phyloP scores from a whole-genome alignment of 192 early-diverging fungal genomes.

The Coemansia sp. region DNA sequence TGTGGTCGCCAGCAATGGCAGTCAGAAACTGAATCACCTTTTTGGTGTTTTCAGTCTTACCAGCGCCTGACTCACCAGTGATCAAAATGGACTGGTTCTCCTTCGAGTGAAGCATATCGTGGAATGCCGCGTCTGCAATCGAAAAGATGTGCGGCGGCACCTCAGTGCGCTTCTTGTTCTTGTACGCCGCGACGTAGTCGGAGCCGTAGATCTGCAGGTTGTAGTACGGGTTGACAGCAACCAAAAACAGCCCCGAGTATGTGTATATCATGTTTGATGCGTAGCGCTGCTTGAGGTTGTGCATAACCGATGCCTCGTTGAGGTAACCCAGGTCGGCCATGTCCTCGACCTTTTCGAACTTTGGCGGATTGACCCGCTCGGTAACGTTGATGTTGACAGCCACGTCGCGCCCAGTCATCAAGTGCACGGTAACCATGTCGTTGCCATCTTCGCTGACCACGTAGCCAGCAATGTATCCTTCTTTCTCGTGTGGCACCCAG shows the following conservation, averaged over 20 bases:
- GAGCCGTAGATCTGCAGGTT: slow-evolving; percentile 86
- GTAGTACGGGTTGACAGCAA: slow-evolving; percentile 97
- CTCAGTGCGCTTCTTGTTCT: slow-evolving; percentile 69
- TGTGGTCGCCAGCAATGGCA: slow-evolving; percentile 73
- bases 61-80: slow-evolving; percentile 99
- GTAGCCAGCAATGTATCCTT: slow-evolving; percentile 86
- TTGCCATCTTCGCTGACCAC: slow-evolving; percentile 69
- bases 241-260: slow-evolving; percentile 98
- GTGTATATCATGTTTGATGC: slow-evolving; percentile 93
- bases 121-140: slow-evolving; percentile 88
- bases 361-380: slow-evolving; percentile 98
- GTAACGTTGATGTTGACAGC: slow-evolving; percentile 76
- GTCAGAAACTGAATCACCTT: slow-evolving; percentile 98
- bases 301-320: slow-evolving; percentile 97
- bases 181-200: slow-evolving; percentile 64
- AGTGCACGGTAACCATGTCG: slow-evolving; percentile 70
- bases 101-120: slow-evolving; percentile 89
- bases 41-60: slow-evolving; percentile 99
- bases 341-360: slow-evolving; percentile 98
- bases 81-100: slow-evolving; percentile 98
- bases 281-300: slow-evolving; percentile 92
- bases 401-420: slow-evolving; percentile 73
- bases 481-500: slow-evolving; percentile 90
- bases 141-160: slow-evolving; percentile 89
- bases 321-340: slow-evolving; percentile 97